These are phyloP conservation scores for Curvularia spicifera DNA, from an alignment of 2,329 filamentous ascomycete genomes.

Conservation along the genomic window DNA sequence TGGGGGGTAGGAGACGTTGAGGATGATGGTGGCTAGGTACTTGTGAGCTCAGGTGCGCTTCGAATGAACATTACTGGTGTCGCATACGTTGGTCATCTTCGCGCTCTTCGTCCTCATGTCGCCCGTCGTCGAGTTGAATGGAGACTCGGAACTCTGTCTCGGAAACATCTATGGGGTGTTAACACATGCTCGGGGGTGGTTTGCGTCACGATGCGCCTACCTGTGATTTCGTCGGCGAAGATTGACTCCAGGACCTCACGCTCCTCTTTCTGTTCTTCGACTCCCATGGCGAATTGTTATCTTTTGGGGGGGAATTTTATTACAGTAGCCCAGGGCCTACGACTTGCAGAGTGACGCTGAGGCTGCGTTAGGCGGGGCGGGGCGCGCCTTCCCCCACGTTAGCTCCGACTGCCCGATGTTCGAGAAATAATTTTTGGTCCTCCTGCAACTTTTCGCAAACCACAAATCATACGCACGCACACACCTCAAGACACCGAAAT, in stretches of 20 bases:
- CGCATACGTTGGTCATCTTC: constrained; percentile 61
- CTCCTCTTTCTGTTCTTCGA: constrained; percentile 93
- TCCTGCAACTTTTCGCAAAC: constrained; percentile 8
- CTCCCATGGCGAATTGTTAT: constrained; percentile 52
- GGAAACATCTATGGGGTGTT: constrained; percentile 72
- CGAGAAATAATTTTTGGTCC: constrained; percentile 32
- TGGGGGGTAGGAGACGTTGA: constrained; percentile 88
- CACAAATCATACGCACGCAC: neutral
- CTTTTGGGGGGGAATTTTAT: constrained; percentile 3
- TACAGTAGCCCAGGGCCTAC: constrained; percentile 2
- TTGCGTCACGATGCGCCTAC: constrained; percentile 53
- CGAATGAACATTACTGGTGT: neutral
- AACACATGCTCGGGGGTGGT: constrained; percentile 9
- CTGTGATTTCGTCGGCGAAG: constrained; percentile 96
- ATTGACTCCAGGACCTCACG: constrained; percentile 97
- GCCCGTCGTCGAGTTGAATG: constrained; percentile 78
- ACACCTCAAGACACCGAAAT: constrained; percentile 3
- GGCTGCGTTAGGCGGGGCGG: constrained; percentile 26
- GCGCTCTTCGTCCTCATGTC: constrained; percentile 59
- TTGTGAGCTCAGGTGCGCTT: constrained; percentile 6
- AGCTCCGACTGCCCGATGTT: constrained; percentile 29
- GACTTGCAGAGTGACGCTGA: constrained; percentile 19
- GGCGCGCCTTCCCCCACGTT: constrained; percentile 33
- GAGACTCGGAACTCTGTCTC: constrained; percentile 88
- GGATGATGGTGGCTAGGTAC: constrained; percentile 68